Percentiles rank a stretch among this genome's conserved stretches.
phyloP scores from a whole-genome alignment of 139 green algal species.

The Mesotaenium endlicherianum region DNA sequence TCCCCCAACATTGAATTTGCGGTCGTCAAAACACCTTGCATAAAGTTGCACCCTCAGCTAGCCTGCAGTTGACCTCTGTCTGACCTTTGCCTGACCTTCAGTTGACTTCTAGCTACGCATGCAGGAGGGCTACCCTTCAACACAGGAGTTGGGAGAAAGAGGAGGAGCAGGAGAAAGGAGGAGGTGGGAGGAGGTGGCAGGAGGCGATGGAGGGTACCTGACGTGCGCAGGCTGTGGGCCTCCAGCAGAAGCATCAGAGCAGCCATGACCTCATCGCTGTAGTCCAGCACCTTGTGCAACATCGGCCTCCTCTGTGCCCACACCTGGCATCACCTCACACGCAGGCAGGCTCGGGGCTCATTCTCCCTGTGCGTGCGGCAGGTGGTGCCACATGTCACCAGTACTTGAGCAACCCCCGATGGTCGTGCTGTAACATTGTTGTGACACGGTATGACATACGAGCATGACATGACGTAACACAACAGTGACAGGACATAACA shows the following conservation, averaged over 20 bases:
- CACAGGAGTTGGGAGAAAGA: neutral
- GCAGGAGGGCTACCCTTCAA: too few relatives aligned
- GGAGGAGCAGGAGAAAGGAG: neutral
- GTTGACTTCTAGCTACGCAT: too few relatives aligned
- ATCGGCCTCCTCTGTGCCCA: slow-evolving; percentile 40
- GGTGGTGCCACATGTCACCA: neutral
- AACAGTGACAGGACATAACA: neutral
- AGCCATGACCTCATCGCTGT: slow-evolving; percentile 51
- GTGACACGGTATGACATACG: neutral
- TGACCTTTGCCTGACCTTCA: too few relatives aligned
- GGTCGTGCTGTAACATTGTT: neutral
- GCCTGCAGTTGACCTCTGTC: too few relatives aligned
- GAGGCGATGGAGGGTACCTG: too few relatives aligned
- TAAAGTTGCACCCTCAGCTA: too few relatives aligned
- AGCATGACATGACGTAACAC: too few relatives aligned
- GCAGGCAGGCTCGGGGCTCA: neutral
- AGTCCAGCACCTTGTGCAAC: slow-evolving; percentile 47
- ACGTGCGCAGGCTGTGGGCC: slow-evolving; percentile 31
- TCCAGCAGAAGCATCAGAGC: slow-evolving; percentile 44
- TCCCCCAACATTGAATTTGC: too few relatives aligned
- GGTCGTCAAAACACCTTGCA: too few relatives aligned
- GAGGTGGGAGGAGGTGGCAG: neutral
- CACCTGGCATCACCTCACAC: slow-evolving; percentile 13
- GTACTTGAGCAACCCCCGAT: neutral
- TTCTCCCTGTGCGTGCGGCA: neutral